Evolutionary conservation across 2,329 filamentous ascomycete genomes (phyloP).

Genomic region (Diaporthe amygdali): DNA sequence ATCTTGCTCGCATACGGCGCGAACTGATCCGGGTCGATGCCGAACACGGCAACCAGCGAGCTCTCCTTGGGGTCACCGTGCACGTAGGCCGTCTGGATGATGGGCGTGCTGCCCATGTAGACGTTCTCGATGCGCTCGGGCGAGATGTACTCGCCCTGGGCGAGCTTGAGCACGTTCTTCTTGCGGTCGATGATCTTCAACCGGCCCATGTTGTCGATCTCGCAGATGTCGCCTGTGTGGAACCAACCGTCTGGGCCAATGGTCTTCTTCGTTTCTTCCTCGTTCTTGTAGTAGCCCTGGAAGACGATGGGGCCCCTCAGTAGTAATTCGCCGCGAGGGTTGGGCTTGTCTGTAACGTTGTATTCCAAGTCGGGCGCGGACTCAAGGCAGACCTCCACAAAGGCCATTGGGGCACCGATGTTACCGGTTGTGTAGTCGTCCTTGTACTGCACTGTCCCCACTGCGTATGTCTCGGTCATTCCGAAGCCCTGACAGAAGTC

Average conservation of each 20-base stretch:
- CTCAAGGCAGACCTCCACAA: slow-evolving; percentile 77
- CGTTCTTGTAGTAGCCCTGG: slow-evolving; percentile 87
- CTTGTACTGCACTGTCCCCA: slow-evolving; percentile 70
- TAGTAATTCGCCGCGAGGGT: slow-evolving; percentile 88
- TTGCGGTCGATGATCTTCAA: slow-evolving; percentile 94
- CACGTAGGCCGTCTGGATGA: slow-evolving; percentile 82
- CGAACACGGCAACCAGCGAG: slow-evolving; percentile 84
- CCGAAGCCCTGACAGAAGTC: slow-evolving; percentile 89
- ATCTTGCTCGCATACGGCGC: slow-evolving; percentile 80
- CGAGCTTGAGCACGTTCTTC: slow-evolving; percentile 99
- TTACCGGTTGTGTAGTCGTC: slow-evolving; percentile 80
- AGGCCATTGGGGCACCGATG: slow-evolving; percentile 75
- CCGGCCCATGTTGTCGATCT: slow-evolving; percentile 83
- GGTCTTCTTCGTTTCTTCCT: slow-evolving; percentile 82
- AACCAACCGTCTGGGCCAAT: slow-evolving; percentile 95
- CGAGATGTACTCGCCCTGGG: slow-evolving; percentile 97
- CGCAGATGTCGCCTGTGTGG: slow-evolving; percentile 90
- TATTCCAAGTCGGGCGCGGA: slow-evolving; percentile 97
- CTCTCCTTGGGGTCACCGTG: slow-evolving; percentile 89
- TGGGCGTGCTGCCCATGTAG: slow-evolving; percentile 79
- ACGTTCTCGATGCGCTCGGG: slow-evolving; percentile 97
- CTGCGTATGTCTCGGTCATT: slow-evolving; percentile 90
- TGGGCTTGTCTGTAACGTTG: slow-evolving; percentile 82
- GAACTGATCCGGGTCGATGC: slow-evolving; percentile 84
- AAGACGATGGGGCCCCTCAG: slow-evolving; percentile 83